These are phyloP conservation scores for Moniliella sp. DNA, from an alignment of 1,284 basidiomycete genomes.

Conservation along the genomic window DNA sequence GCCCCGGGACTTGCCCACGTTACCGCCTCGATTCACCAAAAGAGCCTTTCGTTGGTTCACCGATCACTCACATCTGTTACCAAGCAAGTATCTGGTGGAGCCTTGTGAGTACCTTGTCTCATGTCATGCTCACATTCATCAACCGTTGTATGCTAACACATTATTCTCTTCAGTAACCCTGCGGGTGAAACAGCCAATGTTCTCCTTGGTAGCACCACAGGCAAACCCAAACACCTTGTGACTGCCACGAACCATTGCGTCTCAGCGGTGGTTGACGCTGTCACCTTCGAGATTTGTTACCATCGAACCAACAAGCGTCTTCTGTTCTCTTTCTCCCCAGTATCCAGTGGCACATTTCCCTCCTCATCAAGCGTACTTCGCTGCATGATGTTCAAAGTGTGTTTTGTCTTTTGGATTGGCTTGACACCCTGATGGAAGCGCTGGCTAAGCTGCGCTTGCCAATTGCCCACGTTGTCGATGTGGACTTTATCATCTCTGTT, in stretches of 20 bases:
- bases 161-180: no score
- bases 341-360: constrained; percentile 20
- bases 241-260: constrained; percentile 24
- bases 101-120: no score
- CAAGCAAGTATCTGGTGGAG: constrained; percentile 25
- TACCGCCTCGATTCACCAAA: constrained; percentile 25
- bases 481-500: constrained; percentile 19
- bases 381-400: constrained; percentile 27
- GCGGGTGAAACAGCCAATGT: constrained; percentile 28
- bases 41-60: constrained; percentile 22
- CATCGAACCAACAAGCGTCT: no score
- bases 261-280: constrained; percentile 24
- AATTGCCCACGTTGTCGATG: constrained; percentile 13
- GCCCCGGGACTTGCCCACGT: constrained; percentile 24
- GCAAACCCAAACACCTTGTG: constrained; percentile 24
- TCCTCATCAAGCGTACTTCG: constrained; percentile 22
- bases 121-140: no score
- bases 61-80: constrained; percentile 26
- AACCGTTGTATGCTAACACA: no score
- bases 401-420: constrained; percentile 27
- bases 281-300: no score
- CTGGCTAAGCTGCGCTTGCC: constrained; percentile 19
- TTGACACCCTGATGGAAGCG: constrained; percentile 20
- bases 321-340: constrained; percentile 21
- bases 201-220: constrained; percentile 21